These are phyloP conservation scores for Vigna angularis DNA, from an alignment of 306 rosid genomes.

Conservation along the genomic window DNA sequence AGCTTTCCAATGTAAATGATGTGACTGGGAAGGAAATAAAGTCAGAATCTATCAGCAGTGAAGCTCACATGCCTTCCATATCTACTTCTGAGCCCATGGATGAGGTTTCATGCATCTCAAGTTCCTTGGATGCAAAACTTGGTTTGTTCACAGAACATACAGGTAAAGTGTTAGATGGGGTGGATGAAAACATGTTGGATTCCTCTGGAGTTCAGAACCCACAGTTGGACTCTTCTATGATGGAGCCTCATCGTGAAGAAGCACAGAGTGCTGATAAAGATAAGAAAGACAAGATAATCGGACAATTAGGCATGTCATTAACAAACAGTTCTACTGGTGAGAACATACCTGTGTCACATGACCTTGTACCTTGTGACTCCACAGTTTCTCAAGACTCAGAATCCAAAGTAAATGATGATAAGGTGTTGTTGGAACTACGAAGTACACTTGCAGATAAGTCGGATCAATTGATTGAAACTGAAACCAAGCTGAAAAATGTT, in stretches of 20 bases:
- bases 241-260: slow-evolving; percentile 83
- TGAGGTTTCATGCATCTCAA: slow-evolving; percentile 93
- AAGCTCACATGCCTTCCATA: slow-evolving; percentile 57
- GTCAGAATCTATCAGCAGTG: slow-evolving; percentile 57
- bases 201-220: slow-evolving; percentile 76
- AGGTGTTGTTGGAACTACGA: slow-evolving; percentile 74
- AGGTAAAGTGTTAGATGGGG: slow-evolving; percentile 71
- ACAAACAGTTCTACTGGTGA: slow-evolving; percentile 98
- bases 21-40: slow-evolving; percentile 60
- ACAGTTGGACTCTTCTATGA: slow-evolving; percentile 87
- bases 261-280: slow-evolving; percentile 60
- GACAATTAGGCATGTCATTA: slow-evolving; percentile 78
- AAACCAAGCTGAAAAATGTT: slow-evolving; percentile 67
- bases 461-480: slow-evolving; percentile 68
- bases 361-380: slow-evolving; percentile 61
- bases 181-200: slow-evolving; percentile 95
- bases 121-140: slow-evolving; percentile 77
- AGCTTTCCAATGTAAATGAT: slow-evolving; percentile 57
- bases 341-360: slow-evolving; percentile 75
- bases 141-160: slow-evolving; percentile 65
- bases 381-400: slow-evolving; percentile 60
- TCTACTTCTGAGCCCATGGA: slow-evolving; percentile 89
- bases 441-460: slow-evolving; percentile 71
- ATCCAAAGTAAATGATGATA: slow-evolving; percentile 59
- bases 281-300: slow-evolving; percentile 67